Evolutionary conservation across 805 yeast species (phyloP), one percentile per base, ranked within the genome.

Genomic region (Peterozyma toletana): DNA sequence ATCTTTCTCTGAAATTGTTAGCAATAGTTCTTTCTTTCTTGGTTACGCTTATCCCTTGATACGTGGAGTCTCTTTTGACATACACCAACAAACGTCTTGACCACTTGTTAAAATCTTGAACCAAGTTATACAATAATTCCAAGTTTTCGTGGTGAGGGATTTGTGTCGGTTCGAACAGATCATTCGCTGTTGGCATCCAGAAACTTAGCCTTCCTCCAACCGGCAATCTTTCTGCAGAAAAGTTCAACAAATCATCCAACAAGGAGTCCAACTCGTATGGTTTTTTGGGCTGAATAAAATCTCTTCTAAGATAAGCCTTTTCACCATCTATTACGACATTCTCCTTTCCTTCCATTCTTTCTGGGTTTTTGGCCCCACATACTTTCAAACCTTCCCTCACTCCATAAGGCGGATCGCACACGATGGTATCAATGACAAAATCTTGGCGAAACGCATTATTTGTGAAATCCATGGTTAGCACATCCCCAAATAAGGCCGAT

Each of bases 111-210:
- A 93, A 93, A 50, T 80, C 86, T 60, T 93, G 99, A 35, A 83
- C 91, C 48, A 95, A 71, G 47, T 81, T 78, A 51, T 84, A 80
- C 39, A 82, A 65, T 52, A 89, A 68, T 53, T 85, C 84, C 46
- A 93, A 61, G 37, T 75, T 77, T 48, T 77, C 71, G 61, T 93
- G 96, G 52, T 78, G 80, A 5, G 98, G 98, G 21, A 90, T 78
- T 42, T 73, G 68, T 38, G 85, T 78, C 10, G 64, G 62, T 45
- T 72, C 77, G 50, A 75, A 79, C 51, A 86, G 95, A 54, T 86
- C 95, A 58, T 90, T 89, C 1, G 96, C 95, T 1, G 95, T 84
- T 0, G 99, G 99, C 93, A 90, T 87, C 99, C 99, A 93, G 61
- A 89, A 90, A 27, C 93, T 86, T 33, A 93, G 68, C 50, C 98